phyloP scores from a whole-genome alignment of 2,329 filamentous ascomycete genomes.

The Penicillium sp. region DNA sequence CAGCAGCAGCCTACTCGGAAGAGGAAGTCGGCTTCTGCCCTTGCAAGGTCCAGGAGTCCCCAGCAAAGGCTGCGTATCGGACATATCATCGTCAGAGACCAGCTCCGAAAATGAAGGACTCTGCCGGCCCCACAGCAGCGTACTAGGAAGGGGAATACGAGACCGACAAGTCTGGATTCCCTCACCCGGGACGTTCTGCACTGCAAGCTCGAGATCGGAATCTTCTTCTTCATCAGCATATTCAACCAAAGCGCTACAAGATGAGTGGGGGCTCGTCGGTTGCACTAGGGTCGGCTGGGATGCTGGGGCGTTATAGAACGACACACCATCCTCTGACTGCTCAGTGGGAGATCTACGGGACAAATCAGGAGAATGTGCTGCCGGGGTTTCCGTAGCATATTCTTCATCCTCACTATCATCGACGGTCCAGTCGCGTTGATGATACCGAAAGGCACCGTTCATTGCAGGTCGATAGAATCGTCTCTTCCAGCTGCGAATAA shows the following conservation, averaged over 20 bases:
- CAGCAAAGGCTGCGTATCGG: background rate
- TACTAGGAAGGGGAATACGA: conserved; percentile 2
- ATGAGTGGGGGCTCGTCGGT: background rate
- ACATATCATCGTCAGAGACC: background rate
- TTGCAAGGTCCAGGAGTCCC: background rate
- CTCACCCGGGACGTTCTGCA: background rate
- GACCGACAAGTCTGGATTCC: background rate
- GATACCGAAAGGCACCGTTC: background rate
- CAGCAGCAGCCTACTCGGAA: background rate
- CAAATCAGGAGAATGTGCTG: background rate
- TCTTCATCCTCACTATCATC: background rate
- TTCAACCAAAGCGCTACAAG: background rate
- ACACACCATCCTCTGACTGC: background rate
- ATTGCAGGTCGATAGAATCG: background rate
- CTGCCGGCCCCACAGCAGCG: background rate
- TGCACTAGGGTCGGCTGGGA: background rate
- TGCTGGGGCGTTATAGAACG: background rate
- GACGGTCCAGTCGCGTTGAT: background rate
- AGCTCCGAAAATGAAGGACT: background rate
- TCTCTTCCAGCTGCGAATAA: background rate
- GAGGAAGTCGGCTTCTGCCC: background rate
- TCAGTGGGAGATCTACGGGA: too few relatives aligned
- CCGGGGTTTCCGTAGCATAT: background rate
- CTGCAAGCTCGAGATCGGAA: background rate
- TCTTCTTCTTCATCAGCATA: background rate